phyloP scores from a whole-genome alignment of 257 asterid species.

The Rhazya stricta region DNA sequence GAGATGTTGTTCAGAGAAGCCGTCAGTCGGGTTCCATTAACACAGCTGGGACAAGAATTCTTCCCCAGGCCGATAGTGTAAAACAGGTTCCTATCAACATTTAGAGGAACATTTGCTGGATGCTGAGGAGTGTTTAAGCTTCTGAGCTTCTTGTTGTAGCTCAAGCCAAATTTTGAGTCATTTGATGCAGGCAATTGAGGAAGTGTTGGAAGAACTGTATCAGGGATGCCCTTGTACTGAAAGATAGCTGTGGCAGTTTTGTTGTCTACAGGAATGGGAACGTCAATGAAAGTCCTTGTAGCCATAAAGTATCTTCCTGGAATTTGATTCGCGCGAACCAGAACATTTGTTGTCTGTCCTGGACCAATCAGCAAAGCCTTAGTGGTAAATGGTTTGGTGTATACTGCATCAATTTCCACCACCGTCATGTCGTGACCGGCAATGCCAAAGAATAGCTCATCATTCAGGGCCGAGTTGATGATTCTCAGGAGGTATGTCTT shows the following conservation, averaged over 20 bases:
- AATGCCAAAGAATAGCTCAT: conserved; percentile 59
- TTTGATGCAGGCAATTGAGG: conserved; percentile 40
- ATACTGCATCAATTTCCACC: conserved; percentile 44
- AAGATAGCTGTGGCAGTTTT: conserved; percentile 51
- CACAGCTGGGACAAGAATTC: conserved; percentile 47
- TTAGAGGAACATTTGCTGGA: conserved; percentile 54
- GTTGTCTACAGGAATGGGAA: conserved; percentile 44
- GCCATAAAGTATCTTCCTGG: conserved; percentile 37
- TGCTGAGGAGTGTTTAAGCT: conserved; percentile 37
- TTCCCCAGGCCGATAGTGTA: conserved; percentile 46
- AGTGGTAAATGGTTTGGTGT: conserved; percentile 47
- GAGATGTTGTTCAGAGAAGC: conserved; percentile 37
- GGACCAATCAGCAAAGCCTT: conserved; percentile 40
- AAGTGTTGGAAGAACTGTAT: conserved; percentile 25
- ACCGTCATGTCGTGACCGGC: conserved; percentile 52
- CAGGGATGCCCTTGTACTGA: conserved; percentile 43
- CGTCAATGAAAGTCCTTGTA: conserved; percentile 55
- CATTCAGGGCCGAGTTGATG: conserved; percentile 41
- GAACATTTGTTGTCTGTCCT: conserved; percentile 44
- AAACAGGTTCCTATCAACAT: conserved; percentile 43
- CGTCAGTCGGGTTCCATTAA: conserved; percentile 30
- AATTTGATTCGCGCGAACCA: conserved; percentile 37
- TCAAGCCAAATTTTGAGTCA: conserved; percentile 37
- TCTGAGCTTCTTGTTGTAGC: conserved; percentile 33
- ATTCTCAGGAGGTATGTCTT: conserved; percentile 36